Evolutionary conservation across 2,329 filamentous ascomycete species (phyloP).

Genomic region (Alternaria burnsii): DNA sequence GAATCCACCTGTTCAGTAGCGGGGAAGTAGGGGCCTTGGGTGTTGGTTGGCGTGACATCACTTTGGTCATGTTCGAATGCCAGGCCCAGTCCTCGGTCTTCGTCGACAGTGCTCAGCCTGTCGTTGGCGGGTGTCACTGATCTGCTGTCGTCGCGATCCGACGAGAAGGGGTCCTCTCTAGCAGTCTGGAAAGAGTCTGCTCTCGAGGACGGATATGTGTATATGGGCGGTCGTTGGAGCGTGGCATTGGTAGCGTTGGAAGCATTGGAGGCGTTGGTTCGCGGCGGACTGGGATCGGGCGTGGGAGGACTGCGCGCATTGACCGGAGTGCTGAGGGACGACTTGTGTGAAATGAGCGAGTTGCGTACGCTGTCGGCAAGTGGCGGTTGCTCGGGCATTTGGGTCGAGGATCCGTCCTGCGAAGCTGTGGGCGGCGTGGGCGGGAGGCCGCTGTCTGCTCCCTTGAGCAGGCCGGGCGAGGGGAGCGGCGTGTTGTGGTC

Average conservation of each 20-base stretch:
- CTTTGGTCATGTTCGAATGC: conserved; percentile 46
- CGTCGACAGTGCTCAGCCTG: conserved; percentile 40
- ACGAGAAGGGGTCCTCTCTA: conserved; percentile 51
- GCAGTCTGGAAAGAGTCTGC: conserved; percentile 59
- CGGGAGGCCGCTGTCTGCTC: conserved; percentile 52
- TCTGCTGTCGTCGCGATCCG: conserved; percentile 43
- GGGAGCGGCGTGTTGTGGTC: conserved; percentile 40
- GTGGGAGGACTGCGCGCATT: conserved; percentile 53
- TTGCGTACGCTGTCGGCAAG: conserved; percentile 53
- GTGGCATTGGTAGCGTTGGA: conserved; percentile 19
- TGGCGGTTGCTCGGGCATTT: conserved; percentile 36
- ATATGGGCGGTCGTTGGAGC: conserved; percentile 38
- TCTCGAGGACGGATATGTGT: conserved; percentile 52
- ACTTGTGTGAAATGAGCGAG: conserved; percentile 51
- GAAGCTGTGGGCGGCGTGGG: conserved; percentile 56
- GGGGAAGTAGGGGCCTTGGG: conserved; percentile 21
- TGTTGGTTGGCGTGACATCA: conserved; percentile 46
- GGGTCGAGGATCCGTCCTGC: conserved; percentile 38
- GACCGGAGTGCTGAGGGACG: conserved; percentile 53
- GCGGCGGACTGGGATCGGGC: conserved; percentile 49
- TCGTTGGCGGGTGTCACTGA: conserved; percentile 39
- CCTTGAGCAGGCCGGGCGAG: conserved; percentile 35
- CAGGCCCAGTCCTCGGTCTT: conserved; percentile 46
- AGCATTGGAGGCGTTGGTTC: conserved; percentile 33
- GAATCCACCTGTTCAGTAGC: conserved; percentile 16